These are phyloP conservation scores for Ogataea henricii DNA, from an alignment of 805 yeast genomes.

Conservation along the genomic window DNA sequence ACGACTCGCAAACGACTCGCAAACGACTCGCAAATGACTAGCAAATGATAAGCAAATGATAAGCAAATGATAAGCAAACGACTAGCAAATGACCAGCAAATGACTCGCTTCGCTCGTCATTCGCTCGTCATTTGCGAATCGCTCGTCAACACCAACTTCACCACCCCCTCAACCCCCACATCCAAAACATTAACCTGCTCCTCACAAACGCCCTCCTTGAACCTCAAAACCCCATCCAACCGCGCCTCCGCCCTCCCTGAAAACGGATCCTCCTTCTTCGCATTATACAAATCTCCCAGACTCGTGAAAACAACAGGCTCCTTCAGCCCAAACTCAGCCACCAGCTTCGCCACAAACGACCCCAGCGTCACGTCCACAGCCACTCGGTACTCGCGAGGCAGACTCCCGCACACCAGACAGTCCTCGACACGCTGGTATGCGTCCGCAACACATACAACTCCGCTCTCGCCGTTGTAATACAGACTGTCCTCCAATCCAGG, in stretches of 20 bases:
- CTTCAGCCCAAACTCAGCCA: slow-evolving; percentile 13
- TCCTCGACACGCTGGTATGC: slow-evolving; percentile 57
- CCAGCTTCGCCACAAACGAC: slow-evolving; percentile 21
- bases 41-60: no score
- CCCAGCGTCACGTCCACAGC: slow-evolving; percentile 11
- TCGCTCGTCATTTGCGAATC: not conserved
- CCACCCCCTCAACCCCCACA: not conserved
- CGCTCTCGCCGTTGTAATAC: slow-evolving; percentile 84
- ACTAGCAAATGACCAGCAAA: no score
- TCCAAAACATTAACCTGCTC: slow-evolving; percentile 17
- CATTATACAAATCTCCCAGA: slow-evolving; percentile 29
- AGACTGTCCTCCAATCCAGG: slow-evolving; percentile 74
- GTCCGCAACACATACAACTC: slow-evolving; percentile 75
- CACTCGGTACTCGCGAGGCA: slow-evolving; percentile 21
- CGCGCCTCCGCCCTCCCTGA: not conserved
- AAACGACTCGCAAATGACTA: no score
- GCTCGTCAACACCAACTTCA: not conserved
- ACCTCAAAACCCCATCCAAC: slow-evolving; percentile 18
- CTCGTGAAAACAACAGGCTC: slow-evolving; percentile 26
- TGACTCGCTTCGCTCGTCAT: not conserved
- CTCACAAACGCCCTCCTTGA: slow-evolving; percentile 15
- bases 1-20: no score
- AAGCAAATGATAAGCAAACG: no score
- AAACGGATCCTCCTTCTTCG: not conserved
- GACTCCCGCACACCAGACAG: slow-evolving; percentile 77